Evolutionary conservation across 2,329 filamentous ascomycete species (phyloP).

Genomic region (Xylariaceae sp.): DNA sequence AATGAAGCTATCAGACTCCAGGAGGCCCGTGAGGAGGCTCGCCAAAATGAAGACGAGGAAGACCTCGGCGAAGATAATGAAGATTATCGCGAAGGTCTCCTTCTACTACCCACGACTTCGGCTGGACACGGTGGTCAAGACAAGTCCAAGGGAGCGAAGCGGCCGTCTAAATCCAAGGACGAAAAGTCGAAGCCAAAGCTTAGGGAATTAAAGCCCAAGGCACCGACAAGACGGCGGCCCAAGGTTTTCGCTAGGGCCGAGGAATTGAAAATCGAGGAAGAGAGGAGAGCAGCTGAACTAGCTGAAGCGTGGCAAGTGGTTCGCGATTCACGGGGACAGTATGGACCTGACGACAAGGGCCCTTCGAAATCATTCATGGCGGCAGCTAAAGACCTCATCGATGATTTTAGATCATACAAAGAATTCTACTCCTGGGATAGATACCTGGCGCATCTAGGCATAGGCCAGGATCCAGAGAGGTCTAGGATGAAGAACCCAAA

Average conservation of each 20-base stretch:
- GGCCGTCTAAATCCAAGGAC: constrained; percentile 16
- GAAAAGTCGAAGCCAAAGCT: constrained; percentile 32
- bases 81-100: constrained; percentile 30
- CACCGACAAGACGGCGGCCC: constrained; percentile 28
- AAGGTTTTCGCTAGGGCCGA: constrained; percentile 37
- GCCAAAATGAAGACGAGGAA: constrained; percentile 30
- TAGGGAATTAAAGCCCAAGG: constrained; percentile 20
- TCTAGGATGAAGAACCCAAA: constrained; percentile 42
- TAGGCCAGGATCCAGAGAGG: constrained; percentile 40
- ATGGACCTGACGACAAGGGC: constrained; percentile 39
- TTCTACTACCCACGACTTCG: constrained; percentile 21
- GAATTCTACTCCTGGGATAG: constrained; percentile 70
- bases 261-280: constrained; percentile 36
- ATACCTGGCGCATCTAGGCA: constrained; percentile 60
- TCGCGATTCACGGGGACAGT: constrained; percentile 30
- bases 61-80: constrained; percentile 35
- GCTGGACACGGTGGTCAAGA: constrained; percentile 26
- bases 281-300: constrained; percentile 37
- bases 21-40: constrained; percentile 45
- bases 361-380: constrained; percentile 59
- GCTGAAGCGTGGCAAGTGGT: constrained; percentile 44
- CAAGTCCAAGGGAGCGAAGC: constrained; percentile 29
- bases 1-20: constrained; percentile 73
- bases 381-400: constrained; percentile 60
- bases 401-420: constrained; percentile 66